Evolutionary conservation across 768 basidiomycete species (phyloP).

Genomic region (Rhizopogon vinicolor): DNA sequence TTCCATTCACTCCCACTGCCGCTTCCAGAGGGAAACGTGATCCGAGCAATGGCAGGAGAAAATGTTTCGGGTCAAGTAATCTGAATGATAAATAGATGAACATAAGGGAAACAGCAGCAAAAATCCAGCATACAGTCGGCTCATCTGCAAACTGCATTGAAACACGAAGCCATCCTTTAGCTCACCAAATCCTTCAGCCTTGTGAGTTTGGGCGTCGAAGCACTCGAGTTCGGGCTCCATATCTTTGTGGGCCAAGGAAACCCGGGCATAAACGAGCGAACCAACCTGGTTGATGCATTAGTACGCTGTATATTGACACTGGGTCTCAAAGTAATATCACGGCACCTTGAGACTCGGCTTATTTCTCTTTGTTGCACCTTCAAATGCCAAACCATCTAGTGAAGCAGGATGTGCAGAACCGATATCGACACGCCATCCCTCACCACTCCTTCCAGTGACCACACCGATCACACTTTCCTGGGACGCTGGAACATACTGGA

Average conservation of each 20-base stretch:
- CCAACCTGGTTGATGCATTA: constrained; percentile 59
- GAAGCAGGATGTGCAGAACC: constrained; percentile 83
- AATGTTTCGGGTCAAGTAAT: constrained; percentile 76
- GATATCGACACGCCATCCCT: constrained; percentile 92
- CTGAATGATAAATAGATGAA: constrained; percentile 33
- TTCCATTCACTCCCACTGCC: constrained; percentile 89
- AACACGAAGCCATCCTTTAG: constrained; percentile 86
- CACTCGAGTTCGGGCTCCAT: constrained; percentile 99
- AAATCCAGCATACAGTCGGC: constrained; percentile 62
- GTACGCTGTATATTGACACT: constrained; percentile 4
- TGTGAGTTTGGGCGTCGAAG: constrained; percentile 89
- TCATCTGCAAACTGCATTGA: constrained; percentile 78
- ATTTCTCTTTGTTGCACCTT: constrained; percentile 92
- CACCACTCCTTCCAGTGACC: constrained; percentile 75
- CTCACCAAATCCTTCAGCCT: constrained; percentile 91
- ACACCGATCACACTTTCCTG: constrained; percentile 89
- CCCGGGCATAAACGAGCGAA: constrained; percentile 83
- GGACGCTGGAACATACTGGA: constrained; percentile 84
- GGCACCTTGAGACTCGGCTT: constrained; percentile 87
- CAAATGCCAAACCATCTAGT: constrained; percentile 90
- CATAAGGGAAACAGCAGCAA: background rate
- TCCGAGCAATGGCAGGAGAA: constrained; percentile 78
- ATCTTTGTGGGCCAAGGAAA: constrained; percentile 92
- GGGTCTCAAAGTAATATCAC: background rate
- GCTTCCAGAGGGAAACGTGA: constrained; percentile 80